Base-by-base conservation (phyloP, 345 rosid species). In the Excoecaria agallocha region DNA sequence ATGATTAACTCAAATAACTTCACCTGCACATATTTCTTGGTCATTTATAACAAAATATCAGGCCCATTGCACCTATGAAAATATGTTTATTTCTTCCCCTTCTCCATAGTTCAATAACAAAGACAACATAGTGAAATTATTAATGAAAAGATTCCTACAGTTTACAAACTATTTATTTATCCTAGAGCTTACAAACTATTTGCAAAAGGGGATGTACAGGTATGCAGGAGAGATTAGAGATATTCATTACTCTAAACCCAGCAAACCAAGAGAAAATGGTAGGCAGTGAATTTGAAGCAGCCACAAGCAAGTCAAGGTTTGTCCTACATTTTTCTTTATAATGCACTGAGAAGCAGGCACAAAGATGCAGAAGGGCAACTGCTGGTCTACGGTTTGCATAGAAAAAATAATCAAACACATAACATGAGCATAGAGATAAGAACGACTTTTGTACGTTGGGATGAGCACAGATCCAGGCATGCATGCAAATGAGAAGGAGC, bases 81-180 rank as follows among this genome's bases (percentile, higher is more conserved):
- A 52, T 65, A 74, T 43, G 12, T 41, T 41, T 43, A 17, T 64
- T 41, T 64, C 24, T 37, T 66, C 54, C 68, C 59, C 43, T 25
- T 38, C 50, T 72, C 37, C 63, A 54, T 11, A 39, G 64, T 20
- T 70, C 52, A 39, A 12, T 15, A 45, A 3, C 24, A 58, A 6
- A 25, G 8, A 24, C 8, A 35, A 39, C 15, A 43, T 24, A 48
- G 11, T 59, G 68, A 3, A 9, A 6, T 17, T 46, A 17, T 2
- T 16, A 55, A 22, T 37, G 50, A 52, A 22, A 17, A 1, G 12
- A 24, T 25, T 50, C 8, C 35, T 7, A 11, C 20, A 25, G 8
- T 30, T 50, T 17, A 3, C n/a, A n/a, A n/a, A n/a, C n/a, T 30
- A 30, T 30, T 30, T 30, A 30, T 30, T 30, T 30, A 30, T 50